Evolutionary conservation across 2,329 filamentous ascomycete species (phyloP), one percentile per base, ranked within the genome.

Genomic region (Fusarium pilosicola): DNA sequence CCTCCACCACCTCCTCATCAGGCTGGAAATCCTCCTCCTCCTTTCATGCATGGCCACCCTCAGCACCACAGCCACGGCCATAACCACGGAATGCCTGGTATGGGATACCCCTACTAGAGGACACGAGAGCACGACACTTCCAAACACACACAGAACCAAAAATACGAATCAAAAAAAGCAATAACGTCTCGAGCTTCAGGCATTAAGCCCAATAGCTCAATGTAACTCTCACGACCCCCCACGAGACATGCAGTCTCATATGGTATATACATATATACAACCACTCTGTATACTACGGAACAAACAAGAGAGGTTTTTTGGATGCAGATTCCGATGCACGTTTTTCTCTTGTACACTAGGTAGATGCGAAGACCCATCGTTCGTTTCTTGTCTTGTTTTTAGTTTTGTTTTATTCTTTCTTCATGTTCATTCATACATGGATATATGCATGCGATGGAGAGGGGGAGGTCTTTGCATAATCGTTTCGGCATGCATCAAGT

Each of bases 91-190:
- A 74, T 81, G 68, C 73, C 79, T 8, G 75, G 75, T 24, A 79
- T 80, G 72, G 74, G 77, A 56, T 81, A 78, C 42, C 73, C 76
- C 66, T 79, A 75, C 68, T 69, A 65, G 48, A 71, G 63, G 57
- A 71, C 63, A 28, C 20, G 54, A 65, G 61, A 55, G 26, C 28
- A 42, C 42, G 28, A 28, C 56, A 36, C 34, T 46, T 44, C 26
- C 20, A 17, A 18, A 56, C n/a, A 52, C 30, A 52, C 26, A 41
- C 14, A 30, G 26, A 49, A 28, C 13, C 34, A 28, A 54, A 28
- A 56, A 55, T 42, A 30, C 20, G 41, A 49, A 51, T 44, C n/a
- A 68, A 73, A 67, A 74, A 49, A 52, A 48, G 61, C 38, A 45
- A 32, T 14, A 28, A 71, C 41, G 54, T 67, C n/a, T 45, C 22